Percentiles rank a stretch among this genome's conserved stretches.
Conservation (phyloP, 495 filamentous ascomycete genomes). For the Lasiosphaeria hispida region DNA sequence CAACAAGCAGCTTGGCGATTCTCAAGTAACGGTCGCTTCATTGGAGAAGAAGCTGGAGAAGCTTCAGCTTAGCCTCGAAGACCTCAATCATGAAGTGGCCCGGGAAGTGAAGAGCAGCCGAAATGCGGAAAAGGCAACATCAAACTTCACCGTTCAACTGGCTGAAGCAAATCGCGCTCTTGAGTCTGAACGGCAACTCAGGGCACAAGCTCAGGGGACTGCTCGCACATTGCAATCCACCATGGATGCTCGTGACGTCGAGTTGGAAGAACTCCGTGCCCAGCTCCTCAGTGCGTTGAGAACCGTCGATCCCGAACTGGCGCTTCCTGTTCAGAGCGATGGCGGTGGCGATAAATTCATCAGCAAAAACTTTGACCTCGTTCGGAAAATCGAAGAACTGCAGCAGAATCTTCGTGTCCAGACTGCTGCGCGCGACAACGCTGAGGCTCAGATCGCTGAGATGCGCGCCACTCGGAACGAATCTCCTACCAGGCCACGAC, state of each 20-base stretch:
- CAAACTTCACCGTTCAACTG: slow-evolving; percentile 74
- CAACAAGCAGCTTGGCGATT: slow-evolving; percentile 80
- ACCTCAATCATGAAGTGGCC: slow-evolving; percentile 89
- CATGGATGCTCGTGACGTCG: slow-evolving; percentile 72
- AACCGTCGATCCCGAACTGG: slow-evolving; percentile 76
- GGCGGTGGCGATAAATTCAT: slow-evolving; percentile 46
- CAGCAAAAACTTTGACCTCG: slow-evolving; percentile 70
- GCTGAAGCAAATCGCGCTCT: slow-evolving; percentile 86
- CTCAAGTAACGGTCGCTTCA: slow-evolving; percentile 78
- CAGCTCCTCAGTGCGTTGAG: slow-evolving; percentile 80
- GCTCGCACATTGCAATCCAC: slow-evolving; percentile 74
- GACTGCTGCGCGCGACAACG: slow-evolving; percentile 76
- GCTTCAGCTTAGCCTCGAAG: slow-evolving; percentile 80
- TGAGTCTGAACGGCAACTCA: slow-evolving; percentile 85
- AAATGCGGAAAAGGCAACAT: slow-evolving; percentile 88
- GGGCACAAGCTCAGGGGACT: slow-evolving; percentile 80
- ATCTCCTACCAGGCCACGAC: slow-evolving; percentile 63
- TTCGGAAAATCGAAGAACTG: slow-evolving; percentile 84
- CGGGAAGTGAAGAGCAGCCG: slow-evolving; percentile 88
- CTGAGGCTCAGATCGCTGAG: slow-evolving; percentile 80
- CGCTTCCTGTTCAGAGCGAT: slow-evolving; percentile 43
- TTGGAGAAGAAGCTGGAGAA: slow-evolving; percentile 97
- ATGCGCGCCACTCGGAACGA: slow-evolving; percentile 72
- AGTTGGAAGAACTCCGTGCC: slow-evolving; percentile 73
- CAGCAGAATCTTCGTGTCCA: slow-evolving; percentile 82